phyloP scores from a whole-genome alignment of 352 stramenopile species.

The Pythium brassicae region DNA sequence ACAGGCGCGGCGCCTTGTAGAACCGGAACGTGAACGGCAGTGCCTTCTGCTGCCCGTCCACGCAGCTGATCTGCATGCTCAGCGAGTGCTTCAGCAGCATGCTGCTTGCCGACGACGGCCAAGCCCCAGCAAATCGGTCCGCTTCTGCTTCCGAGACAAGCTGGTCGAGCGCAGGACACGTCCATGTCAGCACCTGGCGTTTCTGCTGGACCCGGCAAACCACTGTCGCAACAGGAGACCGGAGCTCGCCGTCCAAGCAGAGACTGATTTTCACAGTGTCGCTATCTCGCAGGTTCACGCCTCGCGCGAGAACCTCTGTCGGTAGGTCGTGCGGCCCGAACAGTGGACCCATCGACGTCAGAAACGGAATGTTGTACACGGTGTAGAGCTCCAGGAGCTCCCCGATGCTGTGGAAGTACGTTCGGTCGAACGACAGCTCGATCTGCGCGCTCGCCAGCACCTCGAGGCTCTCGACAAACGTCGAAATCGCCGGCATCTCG shows the following conservation, averaged over 20 bases:
- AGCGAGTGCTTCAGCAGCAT: conserved; percentile 48
- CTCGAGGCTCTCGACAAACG: conserved; percentile 25
- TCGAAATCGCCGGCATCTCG: conserved; percentile 31
- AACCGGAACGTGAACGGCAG: conserved; percentile 57
- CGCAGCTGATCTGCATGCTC: conserved; percentile 51
- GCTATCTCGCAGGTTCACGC: conserved; percentile 28
- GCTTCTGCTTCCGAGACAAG: not conserved
- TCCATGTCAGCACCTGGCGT: conserved; percentile 43
- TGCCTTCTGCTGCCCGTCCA: conserved; percentile 39
- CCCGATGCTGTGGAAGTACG: conserved; percentile 41
- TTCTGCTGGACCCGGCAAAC: conserved; percentile 36
- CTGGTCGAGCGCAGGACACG: conserved; percentile 34
- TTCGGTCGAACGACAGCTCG: conserved; percentile 53
- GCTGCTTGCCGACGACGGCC: conserved; percentile 4
- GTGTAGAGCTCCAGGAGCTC: conserved; percentile 44
- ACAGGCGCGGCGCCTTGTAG: conserved; percentile 42
- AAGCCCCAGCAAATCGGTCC: not conserved
- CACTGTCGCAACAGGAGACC: conserved; percentile 16
- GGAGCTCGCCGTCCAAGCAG: conserved; percentile 20
- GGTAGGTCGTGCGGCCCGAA: conserved; percentile 44
- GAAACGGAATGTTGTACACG: conserved; percentile 55
- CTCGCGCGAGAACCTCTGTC: conserved; percentile 39
- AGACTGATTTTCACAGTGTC: conserved; percentile 42
- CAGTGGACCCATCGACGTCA: conserved; percentile 40
- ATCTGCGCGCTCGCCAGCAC: conserved; percentile 27